These are phyloP conservation scores for Leccinum angustisporum DNA, from an alignment of 1,284 basidiomycete genomes.

Conservation along the genomic window DNA sequence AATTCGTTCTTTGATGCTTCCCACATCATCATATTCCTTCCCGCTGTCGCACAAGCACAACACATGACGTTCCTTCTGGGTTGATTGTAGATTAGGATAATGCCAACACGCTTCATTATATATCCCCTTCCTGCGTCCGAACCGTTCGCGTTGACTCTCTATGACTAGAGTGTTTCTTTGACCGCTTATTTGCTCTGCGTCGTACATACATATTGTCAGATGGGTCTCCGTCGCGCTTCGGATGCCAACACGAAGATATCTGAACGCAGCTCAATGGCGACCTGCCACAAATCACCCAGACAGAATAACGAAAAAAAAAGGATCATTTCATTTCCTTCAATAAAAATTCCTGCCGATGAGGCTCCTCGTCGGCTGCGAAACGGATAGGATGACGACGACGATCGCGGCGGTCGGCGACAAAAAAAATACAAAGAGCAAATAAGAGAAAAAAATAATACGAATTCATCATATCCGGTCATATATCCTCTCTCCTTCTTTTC, in stretches of 20 bases:
- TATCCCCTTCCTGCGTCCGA: neutral
- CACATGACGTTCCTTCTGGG: constrained; percentile 2
- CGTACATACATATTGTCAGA: constrained; percentile 4
- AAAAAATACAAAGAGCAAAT: neutral
- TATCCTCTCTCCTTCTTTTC: neutral
- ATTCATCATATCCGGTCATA: neutral
- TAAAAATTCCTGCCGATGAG: no score
- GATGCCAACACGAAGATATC: neutral
- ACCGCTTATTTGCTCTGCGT: neutral
- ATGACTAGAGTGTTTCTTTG: neutral
- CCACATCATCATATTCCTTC: neutral
- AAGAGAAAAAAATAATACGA: neutral
- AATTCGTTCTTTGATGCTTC: neutral
- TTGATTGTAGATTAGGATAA: constrained; percentile 17
- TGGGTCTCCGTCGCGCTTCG: neutral
- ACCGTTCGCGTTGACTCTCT: neutral
- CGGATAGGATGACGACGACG: neutral
- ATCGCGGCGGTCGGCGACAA: neutral
- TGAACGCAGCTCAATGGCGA: neutral
- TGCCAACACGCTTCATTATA: constrained; percentile 13
- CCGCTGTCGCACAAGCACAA: neutral
- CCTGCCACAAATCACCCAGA: no score
- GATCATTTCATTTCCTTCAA: neutral
- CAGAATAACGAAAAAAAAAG: neutral
- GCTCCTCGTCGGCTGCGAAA: neutral